A percentile compares a stretch with the other conserved stretches of the same genome.
Evolutionary conservation across 257 asterid genomes (phyloP).

Genomic region (Agastache rugosa): DNA sequence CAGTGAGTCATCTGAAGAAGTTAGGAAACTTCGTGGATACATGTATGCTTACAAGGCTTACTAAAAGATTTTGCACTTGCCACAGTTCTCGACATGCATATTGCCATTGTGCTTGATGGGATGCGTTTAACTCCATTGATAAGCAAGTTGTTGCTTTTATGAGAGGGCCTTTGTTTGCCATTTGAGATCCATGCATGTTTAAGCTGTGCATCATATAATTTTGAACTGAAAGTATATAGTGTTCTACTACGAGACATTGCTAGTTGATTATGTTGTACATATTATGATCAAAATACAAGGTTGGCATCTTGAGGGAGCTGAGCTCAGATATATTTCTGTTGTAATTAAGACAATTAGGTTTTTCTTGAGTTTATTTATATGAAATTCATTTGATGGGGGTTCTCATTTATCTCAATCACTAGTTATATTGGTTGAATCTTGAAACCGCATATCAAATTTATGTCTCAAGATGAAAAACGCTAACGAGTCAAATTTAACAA

Average conservation of each 20-base stretch:
- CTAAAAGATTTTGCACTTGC: conserved; percentile 36
- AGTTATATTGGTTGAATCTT: too few relatives aligned
- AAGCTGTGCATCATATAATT: neutral
- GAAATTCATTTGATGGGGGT: neutral
- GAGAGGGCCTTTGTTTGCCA: conserved; percentile 20
- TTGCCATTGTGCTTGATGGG: neutral
- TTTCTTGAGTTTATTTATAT: neutral
- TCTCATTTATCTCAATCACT: neutral
- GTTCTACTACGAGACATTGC: neutral
- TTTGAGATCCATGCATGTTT: conserved; percentile 17
- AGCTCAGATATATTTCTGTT: neutral
- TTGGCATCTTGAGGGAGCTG: neutral
- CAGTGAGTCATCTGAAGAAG: conserved; percentile 75
- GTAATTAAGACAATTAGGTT: neutral
- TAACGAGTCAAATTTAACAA: too few relatives aligned
- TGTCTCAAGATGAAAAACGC: too few relatives aligned
- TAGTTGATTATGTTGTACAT: neutral
- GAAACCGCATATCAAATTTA: too few relatives aligned
- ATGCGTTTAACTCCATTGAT: conserved; percentile 13
- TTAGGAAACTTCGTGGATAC: conserved; percentile 81
- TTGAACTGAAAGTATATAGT: conserved; percentile 1
- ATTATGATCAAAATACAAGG: neutral
- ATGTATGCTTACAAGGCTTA: conserved; percentile 85
- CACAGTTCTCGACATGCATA: neutral
- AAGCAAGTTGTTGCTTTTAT: conserved; percentile 14